Evolutionary conservation across 306 rosid species (phyloP).

Genomic region (Trifolium repens): DNA sequence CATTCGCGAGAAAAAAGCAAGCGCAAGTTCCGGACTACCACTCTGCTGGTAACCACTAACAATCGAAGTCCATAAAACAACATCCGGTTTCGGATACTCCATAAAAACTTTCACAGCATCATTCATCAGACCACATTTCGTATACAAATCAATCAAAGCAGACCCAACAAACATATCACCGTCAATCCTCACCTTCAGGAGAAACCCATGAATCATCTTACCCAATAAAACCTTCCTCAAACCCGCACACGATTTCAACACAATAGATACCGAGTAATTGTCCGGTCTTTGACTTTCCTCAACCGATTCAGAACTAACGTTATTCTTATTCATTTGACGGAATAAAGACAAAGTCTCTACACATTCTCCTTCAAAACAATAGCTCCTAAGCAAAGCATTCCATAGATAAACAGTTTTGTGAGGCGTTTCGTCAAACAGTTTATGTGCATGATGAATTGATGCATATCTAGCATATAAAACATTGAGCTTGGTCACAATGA

Average conservation of each 20-base stretch:
- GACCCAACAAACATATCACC: slow-evolving; percentile 75
- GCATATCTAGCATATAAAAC: slow-evolving; percentile 50
- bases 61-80: slow-evolving; percentile 74
- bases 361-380: slow-evolving; percentile 55
- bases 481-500: slow-evolving; percentile 69
- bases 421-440: slow-evolving; percentile 27
- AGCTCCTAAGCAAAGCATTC: slow-evolving; percentile 74
- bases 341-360: slow-evolving; percentile 46
- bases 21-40: slow-evolving; percentile 58
- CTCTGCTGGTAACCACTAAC: slow-evolving; percentile 72
- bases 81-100: slow-evolving; percentile 67
- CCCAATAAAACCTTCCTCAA: slow-evolving; percentile 55
- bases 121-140: slow-evolving; percentile 67
- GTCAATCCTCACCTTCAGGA: slow-evolving; percentile 52
- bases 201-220: slow-evolving; percentile 64
- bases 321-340: slow-evolving; percentile 56
- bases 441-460: slow-evolving; percentile 41
- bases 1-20: slow-evolving; percentile 65
- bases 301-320: slow-evolving; percentile 30
- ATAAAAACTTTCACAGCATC: slow-evolving; percentile 59
- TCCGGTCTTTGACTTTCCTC: slow-evolving; percentile 57
- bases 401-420: slow-evolving; percentile 58
- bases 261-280: slow-evolving; percentile 61
- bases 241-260: slow-evolving; percentile 66
- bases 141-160: slow-evolving; percentile 66